These are phyloP conservation scores for Lotmaria passim DNA, from an alignment of 208 protist species.

Conservation along the genomic window DNA sequence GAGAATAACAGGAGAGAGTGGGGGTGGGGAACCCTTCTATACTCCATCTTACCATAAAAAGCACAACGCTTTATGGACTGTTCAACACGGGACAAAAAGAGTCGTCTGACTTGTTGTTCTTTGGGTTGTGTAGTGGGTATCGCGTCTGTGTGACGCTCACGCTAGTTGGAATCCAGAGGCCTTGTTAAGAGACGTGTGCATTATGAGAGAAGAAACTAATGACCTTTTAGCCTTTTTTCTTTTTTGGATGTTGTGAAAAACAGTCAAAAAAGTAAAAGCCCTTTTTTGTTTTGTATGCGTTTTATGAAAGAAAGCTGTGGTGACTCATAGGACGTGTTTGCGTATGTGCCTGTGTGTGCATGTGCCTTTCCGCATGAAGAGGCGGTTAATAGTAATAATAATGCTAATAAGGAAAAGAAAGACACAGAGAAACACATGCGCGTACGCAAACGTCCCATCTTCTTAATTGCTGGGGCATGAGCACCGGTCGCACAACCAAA, in stretches of 20 bases:
- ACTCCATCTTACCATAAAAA: not conserved
- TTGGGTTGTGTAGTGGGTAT: not conserved
- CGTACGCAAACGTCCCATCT: not conserved
- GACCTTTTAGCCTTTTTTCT: too few species aligned
- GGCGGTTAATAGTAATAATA: too few species aligned
- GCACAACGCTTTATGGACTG: not conserved
- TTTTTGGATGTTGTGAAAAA: too few species aligned
- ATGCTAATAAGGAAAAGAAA: not conserved
- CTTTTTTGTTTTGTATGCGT: too few species aligned
- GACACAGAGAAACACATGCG: conserved; percentile 10
- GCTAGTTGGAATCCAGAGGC: conserved; percentile 10
- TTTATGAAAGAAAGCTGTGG: conserved; percentile 7
- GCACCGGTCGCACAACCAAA: not conserved
- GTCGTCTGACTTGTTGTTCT: not conserved
- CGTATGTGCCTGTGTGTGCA: not conserved
- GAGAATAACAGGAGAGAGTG: not conserved
- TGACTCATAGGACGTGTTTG: not conserved
- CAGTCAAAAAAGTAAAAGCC: conserved; percentile 2
- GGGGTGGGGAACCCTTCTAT: conserved; percentile 6
- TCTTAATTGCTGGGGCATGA: not conserved
- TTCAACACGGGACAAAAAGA: not conserved
- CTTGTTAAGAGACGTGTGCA: conserved; percentile 25
- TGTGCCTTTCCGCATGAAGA: too few species aligned
- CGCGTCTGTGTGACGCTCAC: not conserved
- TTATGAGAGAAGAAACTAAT: conserved; percentile 7